phyloP scores from a whole-genome alignment of 2,329 filamentous ascomycete genomes.

The Aspergillus transmontanensis region DNA sequence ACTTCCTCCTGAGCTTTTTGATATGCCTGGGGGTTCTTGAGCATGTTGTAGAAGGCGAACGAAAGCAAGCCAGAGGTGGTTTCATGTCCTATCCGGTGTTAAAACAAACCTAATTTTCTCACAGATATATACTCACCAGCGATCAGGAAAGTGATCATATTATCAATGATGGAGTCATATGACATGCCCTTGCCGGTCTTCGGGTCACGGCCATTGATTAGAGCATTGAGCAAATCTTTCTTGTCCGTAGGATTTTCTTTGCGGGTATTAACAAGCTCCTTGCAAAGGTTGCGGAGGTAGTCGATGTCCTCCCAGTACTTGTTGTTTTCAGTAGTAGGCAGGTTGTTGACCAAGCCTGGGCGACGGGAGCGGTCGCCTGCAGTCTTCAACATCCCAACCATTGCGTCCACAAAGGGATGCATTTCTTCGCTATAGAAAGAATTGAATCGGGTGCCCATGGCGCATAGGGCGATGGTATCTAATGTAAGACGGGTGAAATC shows the following conservation, averaged over 20 bases:
- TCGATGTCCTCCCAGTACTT: slow-evolving; percentile 35
- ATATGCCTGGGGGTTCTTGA: slow-evolving; percentile 64
- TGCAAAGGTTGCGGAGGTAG: slow-evolving; percentile 57
- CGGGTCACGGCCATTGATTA: slow-evolving; percentile 69
- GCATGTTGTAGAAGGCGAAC: slow-evolving; percentile 65
- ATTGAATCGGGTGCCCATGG: slow-evolving; percentile 75
- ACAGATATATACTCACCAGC: slow-evolving; percentile 48
- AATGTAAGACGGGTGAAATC: slow-evolving; percentile 74
- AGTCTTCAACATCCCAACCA: slow-evolving; percentile 64
- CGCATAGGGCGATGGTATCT: slow-evolving; percentile 71
- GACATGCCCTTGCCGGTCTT: slow-evolving; percentile 67
- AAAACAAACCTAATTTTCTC: not conserved
- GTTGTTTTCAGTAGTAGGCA: slow-evolving; percentile 41
- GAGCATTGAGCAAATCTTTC: slow-evolving; percentile 70
- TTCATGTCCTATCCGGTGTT: slow-evolving; percentile 57
- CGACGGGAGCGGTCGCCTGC: slow-evolving; percentile 55
- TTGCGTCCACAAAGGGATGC: slow-evolving; percentile 71
- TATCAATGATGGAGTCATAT: slow-evolving; percentile 66
- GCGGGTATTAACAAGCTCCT: slow-evolving; percentile 63
- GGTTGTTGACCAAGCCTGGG: slow-evolving; percentile 49
- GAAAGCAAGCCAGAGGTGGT: slow-evolving; percentile 70
- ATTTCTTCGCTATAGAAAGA: slow-evolving; percentile 69
- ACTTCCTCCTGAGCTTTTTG: slow-evolving; percentile 68
- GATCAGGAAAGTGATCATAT: slow-evolving; percentile 73
- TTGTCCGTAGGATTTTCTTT: slow-evolving; percentile 58